Evolutionary conservation across 768 basidiomycete genomes (phyloP).

Genomic region (Arthromyces matolae): DNA sequence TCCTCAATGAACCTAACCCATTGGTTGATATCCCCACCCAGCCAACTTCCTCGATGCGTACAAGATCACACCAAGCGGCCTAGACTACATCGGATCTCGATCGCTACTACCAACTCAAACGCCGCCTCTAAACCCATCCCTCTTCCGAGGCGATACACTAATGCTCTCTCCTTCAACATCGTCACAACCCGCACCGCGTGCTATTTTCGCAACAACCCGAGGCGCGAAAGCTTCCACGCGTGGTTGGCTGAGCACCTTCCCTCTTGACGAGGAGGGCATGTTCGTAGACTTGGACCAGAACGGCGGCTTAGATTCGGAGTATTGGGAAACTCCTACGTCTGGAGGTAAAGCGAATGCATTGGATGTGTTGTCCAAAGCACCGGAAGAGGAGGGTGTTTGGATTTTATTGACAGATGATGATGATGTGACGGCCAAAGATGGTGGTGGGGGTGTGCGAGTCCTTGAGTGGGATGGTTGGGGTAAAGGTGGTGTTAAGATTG

Average conservation of each 20-base stretch:
- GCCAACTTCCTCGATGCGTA: slow-evolving; percentile 47
- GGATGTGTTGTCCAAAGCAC: slow-evolving; percentile 35
- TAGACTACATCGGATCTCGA: slow-evolving; percentile 28
- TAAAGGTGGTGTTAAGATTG: slow-evolving; percentile 35
- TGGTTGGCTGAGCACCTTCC: slow-evolving; percentile 44
- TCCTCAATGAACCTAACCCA: not conserved
- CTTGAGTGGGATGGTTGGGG: slow-evolving; percentile 49
- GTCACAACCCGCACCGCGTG: slow-evolving; percentile 30
- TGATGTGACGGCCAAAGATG: slow-evolving; percentile 18
- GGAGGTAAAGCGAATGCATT: slow-evolving; percentile 53
- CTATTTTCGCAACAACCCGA: slow-evolving; percentile 47
- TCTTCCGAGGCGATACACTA: slow-evolving; percentile 45
- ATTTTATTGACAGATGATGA: slow-evolving; percentile 47
- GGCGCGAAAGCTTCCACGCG: slow-evolving; percentile 31
- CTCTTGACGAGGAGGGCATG: slow-evolving; percentile 27
- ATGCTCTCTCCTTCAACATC: slow-evolving; percentile 37
- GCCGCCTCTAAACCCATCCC: slow-evolving; percentile 2
- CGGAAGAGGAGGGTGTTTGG: slow-evolving; percentile 34
- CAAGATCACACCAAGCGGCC: slow-evolving; percentile 28
- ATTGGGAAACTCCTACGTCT: slow-evolving; percentile 43
- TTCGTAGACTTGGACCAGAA: not conserved
- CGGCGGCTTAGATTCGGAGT: slow-evolving; percentile 6
- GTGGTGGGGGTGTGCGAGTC: slow-evolving; percentile 38
- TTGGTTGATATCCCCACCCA: slow-evolving; percentile 17
- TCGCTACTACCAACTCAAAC: slow-evolving; percentile 27